Percentiles rank a stretch among this genome's conserved stretches.
phyloP scores from a whole-genome alignment of 495 filamentous ascomycete species.

The Tuber indicum region DNA sequence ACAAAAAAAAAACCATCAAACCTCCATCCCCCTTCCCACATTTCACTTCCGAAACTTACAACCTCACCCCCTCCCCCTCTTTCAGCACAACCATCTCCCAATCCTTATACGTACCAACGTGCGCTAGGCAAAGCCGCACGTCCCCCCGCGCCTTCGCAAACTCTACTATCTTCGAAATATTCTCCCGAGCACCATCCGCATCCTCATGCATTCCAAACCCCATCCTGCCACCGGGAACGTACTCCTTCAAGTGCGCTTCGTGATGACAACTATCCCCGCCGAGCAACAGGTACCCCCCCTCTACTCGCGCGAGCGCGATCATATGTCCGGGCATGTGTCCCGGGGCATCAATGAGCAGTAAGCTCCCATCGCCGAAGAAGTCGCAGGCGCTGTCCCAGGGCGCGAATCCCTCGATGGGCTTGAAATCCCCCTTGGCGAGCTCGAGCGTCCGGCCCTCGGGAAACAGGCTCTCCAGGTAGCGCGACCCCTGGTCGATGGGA shows the following conservation, averaged over 20 bases:
- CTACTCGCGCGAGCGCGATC: slow-evolving; percentile 47
- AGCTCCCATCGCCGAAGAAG: slow-evolving; percentile 56
- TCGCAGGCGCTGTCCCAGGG: slow-evolving; percentile 48
- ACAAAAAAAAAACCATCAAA: too few species aligned
- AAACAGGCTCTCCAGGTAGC: slow-evolving; percentile 48
- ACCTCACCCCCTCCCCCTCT: not conserved
- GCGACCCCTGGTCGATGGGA: slow-evolving; percentile 46
- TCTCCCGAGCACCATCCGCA: slow-evolving; percentile 7
- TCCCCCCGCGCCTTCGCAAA: slow-evolving; percentile 15
- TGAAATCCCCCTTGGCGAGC: slow-evolving; percentile 50
- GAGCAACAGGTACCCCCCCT: slow-evolving; percentile 17
- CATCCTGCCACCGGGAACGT: slow-evolving; percentile 15
- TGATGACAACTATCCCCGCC: slow-evolving; percentile 21
- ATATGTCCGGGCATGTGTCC: slow-evolving; percentile 57
- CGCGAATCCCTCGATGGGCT: not conserved
- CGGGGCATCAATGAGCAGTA: slow-evolving; percentile 54
- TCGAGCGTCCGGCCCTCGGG: slow-evolving; percentile 45
- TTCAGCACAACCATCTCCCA: slow-evolving; percentile 12
- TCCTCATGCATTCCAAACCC: slow-evolving; percentile 17
- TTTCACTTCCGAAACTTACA: not conserved
- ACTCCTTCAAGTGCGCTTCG: slow-evolving; percentile 13
- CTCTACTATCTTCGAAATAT: slow-evolving; percentile 13
- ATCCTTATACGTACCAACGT: slow-evolving; percentile 17
- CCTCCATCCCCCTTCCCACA: not conserved
- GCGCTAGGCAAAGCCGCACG: slow-evolving; percentile 19